Evolutionary conservation across 345 rosid genomes (phyloP).

Genomic region (Citrus hindsii): DNA sequence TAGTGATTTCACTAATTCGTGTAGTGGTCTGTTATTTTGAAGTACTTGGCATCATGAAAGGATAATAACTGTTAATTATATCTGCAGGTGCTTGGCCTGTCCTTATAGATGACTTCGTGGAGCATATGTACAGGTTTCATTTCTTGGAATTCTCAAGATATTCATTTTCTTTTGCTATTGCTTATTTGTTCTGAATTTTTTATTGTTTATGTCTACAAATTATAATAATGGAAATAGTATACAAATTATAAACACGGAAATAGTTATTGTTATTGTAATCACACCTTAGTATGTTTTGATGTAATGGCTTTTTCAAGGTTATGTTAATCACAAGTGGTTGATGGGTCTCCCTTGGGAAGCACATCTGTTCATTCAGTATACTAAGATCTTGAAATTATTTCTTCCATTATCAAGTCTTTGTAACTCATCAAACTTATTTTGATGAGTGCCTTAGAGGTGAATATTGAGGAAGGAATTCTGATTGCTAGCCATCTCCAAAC

Average conservation of each 20-base stretch:
- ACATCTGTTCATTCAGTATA: too few relatives aligned
- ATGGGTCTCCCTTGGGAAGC: too few relatives aligned
- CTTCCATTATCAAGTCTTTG: too few relatives aligned
- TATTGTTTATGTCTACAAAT: background rate
- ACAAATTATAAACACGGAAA: background rate
- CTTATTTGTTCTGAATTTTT: background rate
- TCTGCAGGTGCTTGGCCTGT: constrained; percentile 98
- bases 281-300: background rate
- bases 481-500: too few relatives aligned
- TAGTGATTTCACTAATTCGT: too few relatives aligned
- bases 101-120: constrained; percentile 89
- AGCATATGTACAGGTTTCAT: constrained; percentile 94
- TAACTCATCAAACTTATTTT: too few relatives aligned
- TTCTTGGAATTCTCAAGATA: constrained; percentile 1
- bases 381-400: too few relatives aligned
- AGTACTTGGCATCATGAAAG: too few relatives aligned
- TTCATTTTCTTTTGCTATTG: background rate
- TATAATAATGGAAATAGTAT: background rate
- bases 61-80: background rate
- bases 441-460: too few relatives aligned
- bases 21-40: too few relatives aligned
- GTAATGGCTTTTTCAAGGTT: background rate
- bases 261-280: background rate
- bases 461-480: too few relatives aligned
- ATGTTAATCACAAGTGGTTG: too few relatives aligned